Evolutionary conservation across 148 eudicot genomes (phyloP).

Genomic region (Vaccinium macrocarpon): DNA sequence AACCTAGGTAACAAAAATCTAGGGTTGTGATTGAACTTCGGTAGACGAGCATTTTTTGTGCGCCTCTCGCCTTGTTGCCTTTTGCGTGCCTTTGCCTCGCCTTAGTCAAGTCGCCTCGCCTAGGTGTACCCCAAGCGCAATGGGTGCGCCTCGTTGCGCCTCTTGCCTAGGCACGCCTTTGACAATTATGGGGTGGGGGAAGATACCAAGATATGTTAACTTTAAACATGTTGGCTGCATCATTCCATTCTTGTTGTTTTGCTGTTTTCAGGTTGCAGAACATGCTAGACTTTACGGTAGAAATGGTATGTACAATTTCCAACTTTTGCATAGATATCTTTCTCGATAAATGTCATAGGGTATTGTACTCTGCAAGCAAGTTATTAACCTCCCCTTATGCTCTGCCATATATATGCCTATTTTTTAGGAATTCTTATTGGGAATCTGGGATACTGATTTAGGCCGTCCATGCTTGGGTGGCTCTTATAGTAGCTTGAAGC

Average conservation of each 20-base stretch:
- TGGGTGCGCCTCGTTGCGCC: no score
- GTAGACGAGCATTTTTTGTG: no score
- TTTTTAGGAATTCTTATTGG: not conserved
- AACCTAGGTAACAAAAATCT: no score
- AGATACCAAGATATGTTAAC: not conserved
- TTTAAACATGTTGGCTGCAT: not conserved
- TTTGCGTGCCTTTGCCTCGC: no score
- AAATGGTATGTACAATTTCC: slow-evolving; percentile 56
- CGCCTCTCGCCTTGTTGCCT: no score
- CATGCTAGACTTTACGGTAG: slow-evolving; percentile 71
- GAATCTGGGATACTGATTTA: not conserved
- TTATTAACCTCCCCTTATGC: not conserved
- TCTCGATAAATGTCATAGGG: not conserved
- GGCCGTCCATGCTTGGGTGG: not conserved
- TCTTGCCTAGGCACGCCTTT: no score
- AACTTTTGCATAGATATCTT: not conserved
- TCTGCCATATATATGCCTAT: not conserved
- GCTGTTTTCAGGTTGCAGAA: slow-evolving; percentile 63
- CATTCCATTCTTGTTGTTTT: not conserved
- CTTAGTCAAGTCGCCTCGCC: no score
- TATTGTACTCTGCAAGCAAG: not conserved
- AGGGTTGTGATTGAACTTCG: no score
- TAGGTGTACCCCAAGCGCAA: no score
- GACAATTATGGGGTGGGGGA: not conserved
- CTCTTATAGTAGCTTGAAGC: not conserved